Evolutionary conservation across 208 protist genomes (phyloP), one percentile per base, ranked within the genome.

Genomic region (Wallacemonas sp.): DNA sequence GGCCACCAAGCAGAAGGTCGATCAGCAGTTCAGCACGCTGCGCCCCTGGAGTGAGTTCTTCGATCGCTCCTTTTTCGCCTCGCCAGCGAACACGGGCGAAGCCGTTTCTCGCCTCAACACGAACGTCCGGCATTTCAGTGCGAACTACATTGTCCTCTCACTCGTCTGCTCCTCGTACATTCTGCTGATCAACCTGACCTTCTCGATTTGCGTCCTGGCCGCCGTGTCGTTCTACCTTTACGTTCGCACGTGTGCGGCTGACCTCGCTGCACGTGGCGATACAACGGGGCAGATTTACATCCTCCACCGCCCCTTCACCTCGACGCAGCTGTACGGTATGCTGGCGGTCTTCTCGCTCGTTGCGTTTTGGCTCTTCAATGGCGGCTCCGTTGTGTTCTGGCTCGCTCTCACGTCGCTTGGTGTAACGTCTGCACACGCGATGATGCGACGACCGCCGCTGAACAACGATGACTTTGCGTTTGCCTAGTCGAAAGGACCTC

Each of bases 121-220:
- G 19, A 97, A 97, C 52, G 60, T 88, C 21, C 71, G 77, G 24
- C 80, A 93, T 75, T 97, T 94, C 62, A 90, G 93, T 74, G 69
- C 82, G n/a, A 97, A 97, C 70, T 97, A 97, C 72, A 63, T 97
- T 24, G 67, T 95, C 11, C 62, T 96, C 8, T 88, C 88, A n/a
- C 23, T 94, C 2, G 21, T 88, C 16, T 83, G 89, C 63, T 88
- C 80, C 4, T 83, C 82, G 0, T 94, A 90, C 69, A 79, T 94
- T 19, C 57, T 97, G 19, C 66, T 97, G 6, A 80, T 87, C 65
- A 94, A 97, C 60, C 78, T 82, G 26, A 17, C 74, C 27, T 95
- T 97, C 71, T 76, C 75, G 16, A 19, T 97, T 21, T 92, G 81
- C 44, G 55, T 88, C 24, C 34, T 88, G 30, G 3, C 84, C 17